Evolutionary conservation across 345 rosid species (phyloP).

Genomic region (sweet orange (Citrus sinensis)): DVS_A1.0 CM039162.1:9764501-9765000

Average conservation of each 20-base stretch:
- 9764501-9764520: too few relatives aligned
- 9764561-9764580: too few relatives aligned
- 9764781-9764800: not conserved
- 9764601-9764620: too few relatives aligned
- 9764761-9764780: not conserved
- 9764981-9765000: constrained; percentile 75
- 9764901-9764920: not conserved
- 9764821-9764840: not conserved
- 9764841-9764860: not conserved
- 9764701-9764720: not conserved
- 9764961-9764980: constrained; percentile 41
- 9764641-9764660: too few relatives aligned
- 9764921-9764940: not conserved
- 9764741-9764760: not conserved
- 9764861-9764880: not conserved
- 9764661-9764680: not conserved
- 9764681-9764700: not conserved
- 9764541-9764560: too few relatives aligned
- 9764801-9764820: not conserved
- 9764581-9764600: too few relatives aligned
- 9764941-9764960: constrained; percentile 30
- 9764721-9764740: not conserved
- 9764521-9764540: too few relatives aligned
- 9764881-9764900: not conserved
- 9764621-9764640: too few relatives aligned